A percentile compares a stretch with the other conserved stretches of the same genome.
These are phyloP conservation scores for Thermothelomyces thermophilus DNA, from an alignment of 2,329 filamentous ascomycete species.

Conservation along the genomic window DNA sequence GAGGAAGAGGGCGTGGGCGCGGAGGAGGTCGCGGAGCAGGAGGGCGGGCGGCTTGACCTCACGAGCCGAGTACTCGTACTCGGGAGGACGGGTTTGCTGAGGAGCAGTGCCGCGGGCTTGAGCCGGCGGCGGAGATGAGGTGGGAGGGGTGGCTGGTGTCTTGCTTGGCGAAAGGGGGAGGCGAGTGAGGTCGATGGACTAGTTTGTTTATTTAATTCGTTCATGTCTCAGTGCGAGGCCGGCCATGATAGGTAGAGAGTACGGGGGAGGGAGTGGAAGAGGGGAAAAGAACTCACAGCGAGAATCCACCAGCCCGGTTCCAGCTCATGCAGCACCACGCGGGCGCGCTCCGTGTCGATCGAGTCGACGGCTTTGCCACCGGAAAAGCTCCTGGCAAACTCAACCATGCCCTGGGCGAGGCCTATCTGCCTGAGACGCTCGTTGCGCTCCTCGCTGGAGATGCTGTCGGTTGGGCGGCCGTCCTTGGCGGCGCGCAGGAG, in stretches of 20 bases:
- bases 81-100: conserved; percentile 19
- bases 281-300: conserved; percentile 53
- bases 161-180: conserved; percentile 50
- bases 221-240: no score
- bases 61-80: conserved; percentile 73
- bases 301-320: conserved; percentile 94
- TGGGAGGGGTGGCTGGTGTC: not conserved
- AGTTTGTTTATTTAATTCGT: not conserved
- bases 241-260: not conserved
- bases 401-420: conserved; percentile 92
- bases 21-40: conserved; percentile 71
- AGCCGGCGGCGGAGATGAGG: conserved; percentile 2
- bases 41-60: conserved; percentile 80
- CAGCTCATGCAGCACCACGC: conserved; percentile 78
- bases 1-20: conserved; percentile 77
- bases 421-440: conserved; percentile 88
- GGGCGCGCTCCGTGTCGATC: conserved; percentile 84
- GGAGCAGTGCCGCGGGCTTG: not conserved
- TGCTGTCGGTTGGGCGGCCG: conserved; percentile 35
- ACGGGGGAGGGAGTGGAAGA: not conserved
- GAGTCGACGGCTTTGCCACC: conserved; percentile 68
- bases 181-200: conserved; percentile 78
- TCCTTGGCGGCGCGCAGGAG: conserved; percentile 34
- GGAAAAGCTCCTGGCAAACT: conserved; percentile 85
- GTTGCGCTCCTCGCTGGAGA: conserved; percentile 64